Base-by-base conservation (phyloP, 768 basidiomycete species). In the Scleroderma citrinum region DNA sequence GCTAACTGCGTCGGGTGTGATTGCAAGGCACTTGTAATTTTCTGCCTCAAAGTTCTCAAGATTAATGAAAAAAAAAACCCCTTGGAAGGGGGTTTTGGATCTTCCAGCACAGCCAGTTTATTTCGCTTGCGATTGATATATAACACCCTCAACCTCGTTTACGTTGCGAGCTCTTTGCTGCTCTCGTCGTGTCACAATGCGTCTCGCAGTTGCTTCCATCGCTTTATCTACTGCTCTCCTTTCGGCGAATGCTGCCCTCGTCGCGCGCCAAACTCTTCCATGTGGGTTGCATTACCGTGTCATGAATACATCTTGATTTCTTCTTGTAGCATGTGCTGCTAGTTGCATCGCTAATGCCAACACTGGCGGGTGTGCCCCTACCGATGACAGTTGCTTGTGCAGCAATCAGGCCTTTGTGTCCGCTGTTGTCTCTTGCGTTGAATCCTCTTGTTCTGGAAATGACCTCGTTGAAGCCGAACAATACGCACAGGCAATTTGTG, bases 381-480 rank as follows among this genome's bases (percentile, higher is more conserved):
- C 63, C n/a, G 80, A 87, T 67, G 68, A 76, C 59, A 53, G 55
- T 23, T 90, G 87, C 56, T 67, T 84, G 26, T 87, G 85, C 75
- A 64, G 67, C 5, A 69, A 67, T 59, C 0, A 55, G 17, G 16
- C 49, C 1, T 86, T 83, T 59, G 56, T 84, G 51, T 42, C 49
- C 35, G 59, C 61, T 47, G 72, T 73, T 41, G 76, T 78, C 31
- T 1, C 56, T 0, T 86, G 84, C 65, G 75, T 85, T 52, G 19
- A 61, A 44, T 32, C 43, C 3, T 54, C 64, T n/a, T 86, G 85
- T 70, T 51, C 55, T 0, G 75, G 72, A 41, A 34, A 31, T 11
- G 81, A 84, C 58, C 69, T 82, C 49, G 29, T 55, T 21, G 56
- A 44, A 12, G 77, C 83, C n/a, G 60, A 75, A 44, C 17, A 47